Conservation (phyloP, 306 rosid species). For the Begonia loranthoides region DNA sequence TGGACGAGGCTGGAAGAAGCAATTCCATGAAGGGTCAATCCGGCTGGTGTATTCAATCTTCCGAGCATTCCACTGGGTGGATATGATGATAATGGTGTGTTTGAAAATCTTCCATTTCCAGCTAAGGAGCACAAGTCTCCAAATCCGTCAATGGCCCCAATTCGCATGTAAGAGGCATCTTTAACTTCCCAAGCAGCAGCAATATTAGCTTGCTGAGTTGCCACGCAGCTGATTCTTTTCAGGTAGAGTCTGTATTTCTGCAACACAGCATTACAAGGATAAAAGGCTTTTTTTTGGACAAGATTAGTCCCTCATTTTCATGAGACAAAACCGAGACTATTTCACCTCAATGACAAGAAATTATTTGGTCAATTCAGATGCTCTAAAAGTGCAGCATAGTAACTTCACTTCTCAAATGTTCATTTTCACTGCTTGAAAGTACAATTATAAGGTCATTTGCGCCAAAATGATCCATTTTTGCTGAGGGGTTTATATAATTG, state of each 20-base stretch:
- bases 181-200: constrained; percentile 65
- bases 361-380: too few relatives aligned
- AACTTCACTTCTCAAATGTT: too few relatives aligned
- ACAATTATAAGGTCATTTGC: too few relatives aligned
- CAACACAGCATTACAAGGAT: constrained; percentile 6
- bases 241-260: constrained; percentile 95
- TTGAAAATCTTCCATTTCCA: constrained; percentile 51
- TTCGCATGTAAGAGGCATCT: constrained; percentile 62
- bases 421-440: too few relatives aligned
- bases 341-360: constrained; percentile 35
- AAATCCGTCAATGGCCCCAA: constrained; percentile 40
- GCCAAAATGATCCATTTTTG: too few relatives aligned
- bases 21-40: constrained; percentile 44
- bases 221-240: constrained; percentile 69
- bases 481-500: too few relatives aligned
- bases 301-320: too few relatives aligned
- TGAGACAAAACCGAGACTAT: constrained; percentile 9
- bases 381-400: too few relatives aligned
- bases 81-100: constrained; percentile 42
- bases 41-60: constrained; percentile 58
- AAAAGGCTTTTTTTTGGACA: too few relatives aligned
- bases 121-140: constrained; percentile 38
- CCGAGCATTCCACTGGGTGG: constrained; percentile 45
- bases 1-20: constrained; percentile 53
- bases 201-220: constrained; percentile 89